Percentiles rank a stretch among this genome's conserved stretches.
These are phyloP conservation scores for Lachancea fermentati DNA, from an alignment of 805 yeast genomes.

Conservation along the genomic window DNA sequence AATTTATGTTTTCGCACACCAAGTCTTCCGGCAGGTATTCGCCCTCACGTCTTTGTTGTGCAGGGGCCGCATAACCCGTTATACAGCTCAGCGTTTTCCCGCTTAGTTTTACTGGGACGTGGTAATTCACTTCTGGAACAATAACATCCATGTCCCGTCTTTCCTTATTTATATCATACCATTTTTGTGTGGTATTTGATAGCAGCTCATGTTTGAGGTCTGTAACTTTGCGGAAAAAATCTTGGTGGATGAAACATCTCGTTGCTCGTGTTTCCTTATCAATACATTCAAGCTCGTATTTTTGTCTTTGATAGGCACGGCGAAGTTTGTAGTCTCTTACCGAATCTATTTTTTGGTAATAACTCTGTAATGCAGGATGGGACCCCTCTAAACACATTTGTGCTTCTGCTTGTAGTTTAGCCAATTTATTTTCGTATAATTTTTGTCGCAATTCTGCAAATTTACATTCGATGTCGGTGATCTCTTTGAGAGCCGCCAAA, in stretches of 20 bases:
- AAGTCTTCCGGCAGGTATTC: conserved; percentile 31
- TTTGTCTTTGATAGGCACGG: conserved; percentile 44
- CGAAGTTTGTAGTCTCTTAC: conserved; percentile 66
- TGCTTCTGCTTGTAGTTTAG: conserved; percentile 72
- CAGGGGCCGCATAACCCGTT: conserved; percentile 35
- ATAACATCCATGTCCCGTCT: conserved; percentile 66
- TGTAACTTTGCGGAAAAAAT: conserved; percentile 59
- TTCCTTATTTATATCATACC: conserved; percentile 91
- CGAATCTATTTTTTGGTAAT: conserved; percentile 63
- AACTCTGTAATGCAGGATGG: conserved; percentile 81
- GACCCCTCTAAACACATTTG: conserved; percentile 82
- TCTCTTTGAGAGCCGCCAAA: conserved; percentile 42
- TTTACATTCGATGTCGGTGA: conserved; percentile 75
- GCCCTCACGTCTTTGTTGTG: conserved; percentile 27
- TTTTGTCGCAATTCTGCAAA: conserved; percentile 84
- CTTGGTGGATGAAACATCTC: conserved; percentile 78
- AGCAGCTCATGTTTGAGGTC: conserved; percentile 64
- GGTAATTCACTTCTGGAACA: conserved; percentile 45
- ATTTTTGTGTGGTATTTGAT: conserved; percentile 67
- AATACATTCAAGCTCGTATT: conserved; percentile 70
- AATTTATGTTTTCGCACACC: conserved; percentile 40
- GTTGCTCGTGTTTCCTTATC: conserved; percentile 75
- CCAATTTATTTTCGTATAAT: conserved; percentile 76
- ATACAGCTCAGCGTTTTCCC: conserved; percentile 32
- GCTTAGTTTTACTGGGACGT: conserved; percentile 34